Percentiles rank a stretch among this genome's conserved stretches.
Evolutionary conservation across 1,284 basidiomycete species (phyloP).

Genomic region (Malassezia equina): DNA sequence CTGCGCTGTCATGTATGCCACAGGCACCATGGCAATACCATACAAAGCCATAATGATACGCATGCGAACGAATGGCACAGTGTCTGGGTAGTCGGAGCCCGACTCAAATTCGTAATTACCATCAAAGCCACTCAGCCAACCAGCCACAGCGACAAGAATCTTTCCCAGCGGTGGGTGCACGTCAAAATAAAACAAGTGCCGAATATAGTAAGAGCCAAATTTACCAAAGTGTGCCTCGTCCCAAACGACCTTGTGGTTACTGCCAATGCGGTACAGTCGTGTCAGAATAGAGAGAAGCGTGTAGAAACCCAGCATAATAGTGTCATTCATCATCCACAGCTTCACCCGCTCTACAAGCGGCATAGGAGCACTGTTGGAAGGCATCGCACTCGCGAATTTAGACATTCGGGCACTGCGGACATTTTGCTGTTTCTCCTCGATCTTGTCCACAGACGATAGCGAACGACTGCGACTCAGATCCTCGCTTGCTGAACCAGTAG

Average conservation of each 20-base stretch:
- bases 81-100: conserved; percentile 70
- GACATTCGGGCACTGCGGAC: neutral
- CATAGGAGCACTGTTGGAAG: conserved; percentile 29
- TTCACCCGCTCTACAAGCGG: conserved; percentile 21
- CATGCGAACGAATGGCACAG: conserved; percentile 87
- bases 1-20: conserved; percentile 93
- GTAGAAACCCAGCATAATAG: conserved; percentile 57
- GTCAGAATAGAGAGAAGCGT: conserved; percentile 88
- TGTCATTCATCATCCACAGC: conserved; percentile 25
- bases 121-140: conserved; percentile 79
- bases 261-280: conserved; percentile 86
- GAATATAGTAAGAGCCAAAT: conserved; percentile 74
- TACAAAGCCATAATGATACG: conserved; percentile 85
- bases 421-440: neutral
- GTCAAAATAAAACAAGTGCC: conserved; percentile 54
- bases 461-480: neutral
- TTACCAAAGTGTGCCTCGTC: conserved; percentile 59
- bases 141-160: conserved; percentile 92
- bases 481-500: neutral
- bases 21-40: conserved; percentile 86
- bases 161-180: conserved; percentile 91
- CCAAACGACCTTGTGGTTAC: conserved; percentile 79
- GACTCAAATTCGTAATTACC: conserved; percentile 91
- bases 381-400: conserved; percentile 40
- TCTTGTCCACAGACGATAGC: neutral